A percentile compares a stretch with the other conserved stretches of the same genome.
Conservation (phyloP, 139 green algal genomes). For the Chlamydomonas schloesseri region DNA sequence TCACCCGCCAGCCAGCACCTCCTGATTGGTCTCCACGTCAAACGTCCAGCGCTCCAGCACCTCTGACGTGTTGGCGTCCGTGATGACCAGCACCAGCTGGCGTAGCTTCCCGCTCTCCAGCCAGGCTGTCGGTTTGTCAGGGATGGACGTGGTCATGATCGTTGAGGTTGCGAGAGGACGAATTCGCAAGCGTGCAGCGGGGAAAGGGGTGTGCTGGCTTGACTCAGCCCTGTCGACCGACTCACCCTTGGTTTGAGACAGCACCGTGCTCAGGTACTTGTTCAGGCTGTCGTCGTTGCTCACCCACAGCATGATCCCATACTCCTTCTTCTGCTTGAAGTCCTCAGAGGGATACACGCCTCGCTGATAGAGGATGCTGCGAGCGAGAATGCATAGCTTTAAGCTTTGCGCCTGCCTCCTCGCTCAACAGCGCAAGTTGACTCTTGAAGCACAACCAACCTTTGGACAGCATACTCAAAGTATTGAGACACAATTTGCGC, state of each 20-base stretch:
- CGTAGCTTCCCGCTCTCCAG: constrained; percentile 85
- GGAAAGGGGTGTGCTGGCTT: too few species aligned
- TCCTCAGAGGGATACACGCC: constrained; percentile 93
- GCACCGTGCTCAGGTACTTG: constrained; percentile 86
- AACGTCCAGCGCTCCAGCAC: constrained; percentile 98
- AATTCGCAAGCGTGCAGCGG: too few species aligned
- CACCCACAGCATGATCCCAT: constrained; percentile 93
- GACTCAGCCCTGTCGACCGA: constrained; percentile 66
- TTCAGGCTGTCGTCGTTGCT: constrained; percentile 82
- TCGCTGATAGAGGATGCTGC: constrained; percentile 97
- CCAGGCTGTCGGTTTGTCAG: constrained; percentile 90
- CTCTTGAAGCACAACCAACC: constrained; percentile 43
- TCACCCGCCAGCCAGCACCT: constrained; percentile 69
- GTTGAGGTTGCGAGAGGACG: too few species aligned
- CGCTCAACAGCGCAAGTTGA: too few species aligned
- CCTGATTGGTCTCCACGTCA: constrained; percentile 91
- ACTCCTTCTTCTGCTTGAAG: constrained; percentile 92
- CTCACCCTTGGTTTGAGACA: constrained; percentile 84
- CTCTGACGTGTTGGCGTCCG: constrained; percentile 69
- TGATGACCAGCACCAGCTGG: constrained; percentile 94
- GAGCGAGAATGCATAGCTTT: neutral
- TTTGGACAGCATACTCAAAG: constrained; percentile 94
- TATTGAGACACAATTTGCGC: constrained; percentile 93
- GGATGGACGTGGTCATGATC: neutral
- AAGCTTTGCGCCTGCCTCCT: too few species aligned